Conservation (phyloP, 768 basidiomycete species). For the Russula emetica region DNA sequence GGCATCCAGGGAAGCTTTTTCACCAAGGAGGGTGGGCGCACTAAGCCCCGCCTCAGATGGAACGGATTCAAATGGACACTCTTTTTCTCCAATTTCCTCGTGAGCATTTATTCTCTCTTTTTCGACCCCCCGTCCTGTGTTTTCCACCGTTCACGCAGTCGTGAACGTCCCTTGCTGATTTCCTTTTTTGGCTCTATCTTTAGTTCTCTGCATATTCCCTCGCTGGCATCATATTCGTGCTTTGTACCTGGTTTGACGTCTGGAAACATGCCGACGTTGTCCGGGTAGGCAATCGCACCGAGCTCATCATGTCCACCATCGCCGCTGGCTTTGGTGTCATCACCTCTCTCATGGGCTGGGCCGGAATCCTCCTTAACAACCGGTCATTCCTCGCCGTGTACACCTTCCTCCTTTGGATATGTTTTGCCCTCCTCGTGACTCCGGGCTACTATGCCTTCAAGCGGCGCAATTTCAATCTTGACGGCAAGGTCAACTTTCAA, state of each 20-base stretch:
- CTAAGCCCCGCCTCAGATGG: conserved; percentile 56
- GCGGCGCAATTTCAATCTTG: conserved; percentile 67
- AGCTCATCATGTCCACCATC: conserved; percentile 67
- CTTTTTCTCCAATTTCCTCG: conserved; percentile 58
- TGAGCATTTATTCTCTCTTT: conserved; percentile 32
- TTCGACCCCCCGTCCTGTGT: neutral
- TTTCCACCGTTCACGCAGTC: neutral
- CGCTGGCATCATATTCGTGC: conserved; percentile 55
- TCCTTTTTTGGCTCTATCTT: neutral
- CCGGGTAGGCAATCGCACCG: conserved; percentile 60
- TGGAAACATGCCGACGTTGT: conserved; percentile 67
- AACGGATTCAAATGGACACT: conserved; percentile 82
- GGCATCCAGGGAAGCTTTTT: conserved; percentile 40
- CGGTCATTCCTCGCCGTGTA: conserved; percentile 77
- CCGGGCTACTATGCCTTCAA: conserved; percentile 82
- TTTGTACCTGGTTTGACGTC: conserved; percentile 75
- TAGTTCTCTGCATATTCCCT: conserved; percentile 61
- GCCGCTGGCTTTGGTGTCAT: conserved; percentile 56
- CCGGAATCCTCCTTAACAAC: conserved; percentile 80
- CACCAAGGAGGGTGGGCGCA: conserved; percentile 39
- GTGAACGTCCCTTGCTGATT: conserved; percentile 8
- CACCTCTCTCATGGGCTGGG: conserved; percentile 69
- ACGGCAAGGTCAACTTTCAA: conserved; percentile 74
- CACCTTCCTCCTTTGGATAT: conserved; percentile 66
- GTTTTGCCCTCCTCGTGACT: conserved; percentile 62